Conservation (phyloP, 345 rosid species). For the Isatis tinctoria region DNA sequence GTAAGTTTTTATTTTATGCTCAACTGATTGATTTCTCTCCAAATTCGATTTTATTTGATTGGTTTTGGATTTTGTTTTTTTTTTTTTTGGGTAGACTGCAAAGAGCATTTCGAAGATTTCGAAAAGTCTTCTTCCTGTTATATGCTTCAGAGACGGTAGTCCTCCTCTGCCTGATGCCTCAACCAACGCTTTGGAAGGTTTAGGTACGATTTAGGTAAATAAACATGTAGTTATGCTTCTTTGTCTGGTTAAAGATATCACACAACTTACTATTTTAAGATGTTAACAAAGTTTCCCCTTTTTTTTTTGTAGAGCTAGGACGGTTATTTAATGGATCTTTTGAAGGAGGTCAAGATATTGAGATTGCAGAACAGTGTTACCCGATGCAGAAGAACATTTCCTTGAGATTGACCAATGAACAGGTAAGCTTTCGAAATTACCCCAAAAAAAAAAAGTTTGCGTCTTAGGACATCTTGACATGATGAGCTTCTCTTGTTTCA, state of each 20-base stretch:
- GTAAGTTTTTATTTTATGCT: conserved; percentile 45
- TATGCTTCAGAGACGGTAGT: conserved; percentile 93
- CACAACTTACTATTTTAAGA: not conserved
- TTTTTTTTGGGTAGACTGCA: conserved; percentile 36
- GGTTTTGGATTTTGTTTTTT: not conserved
- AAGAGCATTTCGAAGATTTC: conserved; percentile 45
- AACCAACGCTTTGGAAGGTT: conserved; percentile 42
- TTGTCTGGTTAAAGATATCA: not conserved
- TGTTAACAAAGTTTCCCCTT: not conserved
- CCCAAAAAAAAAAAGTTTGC: not conserved
- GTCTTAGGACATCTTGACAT: not conserved
- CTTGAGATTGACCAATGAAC: conserved; percentile 71
- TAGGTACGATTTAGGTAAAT: conserved; percentile 46
- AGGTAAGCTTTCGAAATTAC: conserved; percentile 42
- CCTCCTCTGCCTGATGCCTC: conserved; percentile 84
- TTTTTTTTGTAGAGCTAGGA: conserved; percentile 34
- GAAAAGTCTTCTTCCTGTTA: conserved; percentile 54
- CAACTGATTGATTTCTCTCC: not conserved
- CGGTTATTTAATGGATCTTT: conserved; percentile 53
- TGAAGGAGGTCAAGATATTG: conserved; percentile 43
- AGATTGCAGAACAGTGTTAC: conserved; percentile 71
- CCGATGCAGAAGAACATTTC: conserved; percentile 73
- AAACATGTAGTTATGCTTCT: not conserved
- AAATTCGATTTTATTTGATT: not conserved
- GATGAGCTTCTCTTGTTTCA: not conserved